Base-by-base conservation (phyloP, 805 yeast species). In the Priceomyces haplophilus region DNA sequence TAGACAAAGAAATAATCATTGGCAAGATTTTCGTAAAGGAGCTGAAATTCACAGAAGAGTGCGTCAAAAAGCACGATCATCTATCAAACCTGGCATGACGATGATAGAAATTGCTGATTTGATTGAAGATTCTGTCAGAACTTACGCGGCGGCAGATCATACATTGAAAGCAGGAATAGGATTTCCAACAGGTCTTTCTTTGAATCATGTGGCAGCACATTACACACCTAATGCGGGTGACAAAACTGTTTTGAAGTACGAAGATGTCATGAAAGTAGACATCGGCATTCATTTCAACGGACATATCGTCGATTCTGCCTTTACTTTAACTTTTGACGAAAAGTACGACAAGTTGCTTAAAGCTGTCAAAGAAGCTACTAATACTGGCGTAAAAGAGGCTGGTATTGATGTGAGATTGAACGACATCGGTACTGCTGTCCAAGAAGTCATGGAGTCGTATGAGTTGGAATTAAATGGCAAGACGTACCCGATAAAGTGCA, bases 201-300 rank as follows among this genome's bases (percentile, higher is more conserved):
- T 91, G 50, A 93, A 93, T 66, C 86, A 89, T 59, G 83, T 88
- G 59, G 99, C 99, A 19, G 99, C 99, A 0, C 99, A 93, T 62
- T 93, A 89, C 66, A 91, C 98, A 0, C 99, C 99, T 11, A 93
- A 93, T 67, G 84, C 91, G 4, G 96, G 96, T 10, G 99, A 93
- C 62, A 88, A 81, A 55, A 77, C 87, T 5, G 85, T 85, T 1
- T 70, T 93, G 52, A 72, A 76, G 47, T 80, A 88, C 55, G 95
- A 88, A 47, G 99, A 93, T 63, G 97, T 93, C 37, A 80, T 93
- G 88, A 93, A 93, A 69, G 91, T 93, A 31, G 99, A 93, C 62
- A 80, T 91, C 57, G 99, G 99, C 51, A 97, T 93, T 17, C 99
- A 93, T 59, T 86, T 91, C 32, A 88, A 93, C 57, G 99, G 99